Evolutionary conservation across 139 green algal species (phyloP).

Genomic region (Picochlorum sp.): DNA sequence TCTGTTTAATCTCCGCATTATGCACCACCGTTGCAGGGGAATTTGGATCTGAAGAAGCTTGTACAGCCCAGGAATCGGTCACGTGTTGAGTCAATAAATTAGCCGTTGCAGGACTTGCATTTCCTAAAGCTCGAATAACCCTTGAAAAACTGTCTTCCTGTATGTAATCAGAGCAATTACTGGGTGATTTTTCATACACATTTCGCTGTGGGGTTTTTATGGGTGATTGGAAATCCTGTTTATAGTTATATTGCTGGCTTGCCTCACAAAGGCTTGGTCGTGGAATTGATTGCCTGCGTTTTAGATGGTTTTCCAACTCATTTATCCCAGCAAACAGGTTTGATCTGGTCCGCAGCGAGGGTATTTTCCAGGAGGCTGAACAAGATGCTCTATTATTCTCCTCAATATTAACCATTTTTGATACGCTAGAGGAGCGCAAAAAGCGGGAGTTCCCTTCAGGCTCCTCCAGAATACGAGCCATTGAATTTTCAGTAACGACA

Average conservation of each 20-base stretch:
- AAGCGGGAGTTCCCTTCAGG: too few relatives aligned
- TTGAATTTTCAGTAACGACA: conserved; percentile 1
- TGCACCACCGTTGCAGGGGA: background rate
- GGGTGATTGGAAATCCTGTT: too few relatives aligned
- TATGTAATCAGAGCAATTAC: too few relatives aligned
- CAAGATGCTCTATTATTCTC: background rate
- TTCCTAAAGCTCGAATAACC: background rate
- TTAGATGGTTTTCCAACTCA: too few relatives aligned
- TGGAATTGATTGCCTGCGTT: too few relatives aligned
- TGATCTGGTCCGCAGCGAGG: background rate
- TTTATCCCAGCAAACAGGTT: background rate
- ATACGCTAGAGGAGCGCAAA: too few relatives aligned
- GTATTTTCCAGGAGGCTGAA: background rate
- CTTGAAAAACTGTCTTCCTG: background rate
- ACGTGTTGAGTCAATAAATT: conserved; percentile 14
- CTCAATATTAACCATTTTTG: too few relatives aligned
- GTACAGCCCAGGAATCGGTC: conserved; percentile 1
- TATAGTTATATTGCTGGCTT: too few relatives aligned
- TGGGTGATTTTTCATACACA: too few relatives aligned
- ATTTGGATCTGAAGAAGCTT: background rate
- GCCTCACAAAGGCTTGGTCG: too few relatives aligned
- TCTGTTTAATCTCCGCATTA: background rate
- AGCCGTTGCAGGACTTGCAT: conserved; percentile 8
- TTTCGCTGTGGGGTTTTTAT: too few relatives aligned
- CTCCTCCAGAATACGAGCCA: conserved; percentile 8